Evolutionary conservation across 139 green algal species (phyloP), one percentile per base, ranked within the genome.

Genomic region (Pleodorina starrii): DNA sequence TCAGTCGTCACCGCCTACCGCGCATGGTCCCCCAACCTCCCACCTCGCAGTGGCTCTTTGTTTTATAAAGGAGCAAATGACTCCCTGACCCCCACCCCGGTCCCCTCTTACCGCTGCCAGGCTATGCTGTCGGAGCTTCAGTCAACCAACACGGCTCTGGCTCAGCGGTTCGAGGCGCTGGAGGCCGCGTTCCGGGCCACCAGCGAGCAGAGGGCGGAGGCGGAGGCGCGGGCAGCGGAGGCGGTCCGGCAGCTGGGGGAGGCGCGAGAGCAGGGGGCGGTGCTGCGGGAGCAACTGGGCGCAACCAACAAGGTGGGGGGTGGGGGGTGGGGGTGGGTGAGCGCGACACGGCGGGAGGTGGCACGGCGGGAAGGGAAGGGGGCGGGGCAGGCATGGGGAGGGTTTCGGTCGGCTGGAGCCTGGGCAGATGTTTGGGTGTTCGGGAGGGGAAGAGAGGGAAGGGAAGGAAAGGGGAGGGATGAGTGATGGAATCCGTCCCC

Each of bases 281-380:
- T 2, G 38, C 84, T 89, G 17, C 19, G 59, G 71, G 36, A 57
- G 23, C 59, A 89, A 69, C 68, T 89, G 12, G 16, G 32, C 5
- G 68, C 46, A 9, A 89, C 57, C 25, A 82, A 60, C 84, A 57
- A 73, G 84, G 84, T 89, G 46, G 2, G 82, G 21, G n/a, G n/a
- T 0, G 35, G 25, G 7, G 35, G 10, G 2, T 6, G 43, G 51
- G 51, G 51, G 2, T 17, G n/a, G 7, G 46, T 46, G 43, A 42
- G 14, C 29, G 63, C 4, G 63, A 11, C 12, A 9, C 5, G 19
- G 57, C 12, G 29, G 14, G 57, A 16, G 57, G 21, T 5, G 12
- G 57, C 12, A 69, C 5, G 57, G 23, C 57, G 57, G 57, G 57
- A n/a, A 16, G 57, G 14, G 57, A 16, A 69, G 57, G 57, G 23